Evolutionary conservation across 1,139 yeast genomes (phyloP).

Genomic region (Blastobotrys aristatus): DNA sequence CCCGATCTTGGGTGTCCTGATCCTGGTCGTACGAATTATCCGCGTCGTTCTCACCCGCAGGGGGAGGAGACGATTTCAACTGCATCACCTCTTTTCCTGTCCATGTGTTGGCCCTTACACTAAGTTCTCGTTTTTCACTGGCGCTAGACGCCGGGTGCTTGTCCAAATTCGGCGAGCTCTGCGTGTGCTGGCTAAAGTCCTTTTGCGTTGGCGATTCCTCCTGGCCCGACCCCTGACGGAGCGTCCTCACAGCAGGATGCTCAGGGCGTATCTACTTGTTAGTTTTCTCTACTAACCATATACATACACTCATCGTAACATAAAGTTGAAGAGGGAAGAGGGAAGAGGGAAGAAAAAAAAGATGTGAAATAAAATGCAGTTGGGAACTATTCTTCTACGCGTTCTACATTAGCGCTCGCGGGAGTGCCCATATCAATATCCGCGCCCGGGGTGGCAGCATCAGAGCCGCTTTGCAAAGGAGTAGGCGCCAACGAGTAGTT

Average conservation of each 20-base stretch:
- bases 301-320: neutral
- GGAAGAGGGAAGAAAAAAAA: neutral
- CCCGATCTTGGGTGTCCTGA: neutral
- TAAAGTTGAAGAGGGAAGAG: neutral
- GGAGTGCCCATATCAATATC: neutral
- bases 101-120: constrained; percentile 6
- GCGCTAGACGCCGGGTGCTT: neutral
- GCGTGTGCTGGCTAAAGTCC: constrained; percentile 6
- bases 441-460: neutral
- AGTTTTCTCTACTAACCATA: neutral
- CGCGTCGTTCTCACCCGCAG: constrained; percentile 4
- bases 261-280: neutral
- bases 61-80: constrained; percentile 5
- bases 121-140: neutral
- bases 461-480: neutral
- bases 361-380: too few species aligned
- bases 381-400: neutral
- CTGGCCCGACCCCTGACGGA: neutral
- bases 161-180: constrained; percentile 5
- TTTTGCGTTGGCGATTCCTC: constrained; percentile 6
- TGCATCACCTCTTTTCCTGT: neutral
- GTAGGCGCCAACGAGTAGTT: neutral
- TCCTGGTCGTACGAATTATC: constrained; percentile 10
- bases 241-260: constrained; percentile 3
- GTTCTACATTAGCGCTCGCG: too few species aligned